These are phyloP conservation scores for Pseudopediastrum boryanum DNA, from an alignment of 139 green algal genomes.

Conservation along the genomic window DNA sequence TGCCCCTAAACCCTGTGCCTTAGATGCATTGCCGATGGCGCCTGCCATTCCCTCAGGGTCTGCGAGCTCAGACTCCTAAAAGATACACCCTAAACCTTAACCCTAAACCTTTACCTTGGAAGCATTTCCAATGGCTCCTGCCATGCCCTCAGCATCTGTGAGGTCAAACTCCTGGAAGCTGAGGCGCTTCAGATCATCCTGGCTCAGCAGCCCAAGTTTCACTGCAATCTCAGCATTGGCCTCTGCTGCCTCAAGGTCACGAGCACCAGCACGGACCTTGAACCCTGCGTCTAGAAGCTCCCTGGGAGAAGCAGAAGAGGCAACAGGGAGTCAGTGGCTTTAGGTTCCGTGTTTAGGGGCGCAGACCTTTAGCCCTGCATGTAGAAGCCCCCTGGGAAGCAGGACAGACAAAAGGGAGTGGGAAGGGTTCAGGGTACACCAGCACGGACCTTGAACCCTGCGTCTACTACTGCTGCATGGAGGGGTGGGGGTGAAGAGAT, in stretches of 20 bases:
- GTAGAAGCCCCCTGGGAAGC: neutral
- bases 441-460: neutral
- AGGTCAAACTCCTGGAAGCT: constrained; percentile 75
- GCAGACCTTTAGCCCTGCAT: constrained; percentile 10
- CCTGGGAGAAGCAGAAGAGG: constrained; percentile 10
- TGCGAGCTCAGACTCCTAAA: too few species aligned
- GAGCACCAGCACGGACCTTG: constrained; percentile 78
- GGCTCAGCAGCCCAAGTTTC: constrained; percentile 60
- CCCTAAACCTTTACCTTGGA: constrained; percentile 66
- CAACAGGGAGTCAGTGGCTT: too few species aligned
- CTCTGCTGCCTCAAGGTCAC: constrained; percentile 63
- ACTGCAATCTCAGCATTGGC: constrained; percentile 53
- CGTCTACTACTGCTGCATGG: neutral
- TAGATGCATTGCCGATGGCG: too few species aligned
- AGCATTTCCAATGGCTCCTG: constrained; percentile 70
- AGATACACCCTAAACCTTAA: too few species aligned
- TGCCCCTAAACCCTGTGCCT: too few species aligned
- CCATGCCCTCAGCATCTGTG: constrained; percentile 57
- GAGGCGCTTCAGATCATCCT: constrained; percentile 47
- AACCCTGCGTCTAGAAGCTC: constrained; percentile 65
- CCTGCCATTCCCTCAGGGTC: too few species aligned
- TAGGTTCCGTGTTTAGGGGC: too few species aligned
- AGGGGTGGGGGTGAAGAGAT: neutral
- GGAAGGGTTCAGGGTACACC: neutral
- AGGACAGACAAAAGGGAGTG: neutral